Conservation (phyloP, 208 protist species). For the Leishmania aethiopica region DNA sequence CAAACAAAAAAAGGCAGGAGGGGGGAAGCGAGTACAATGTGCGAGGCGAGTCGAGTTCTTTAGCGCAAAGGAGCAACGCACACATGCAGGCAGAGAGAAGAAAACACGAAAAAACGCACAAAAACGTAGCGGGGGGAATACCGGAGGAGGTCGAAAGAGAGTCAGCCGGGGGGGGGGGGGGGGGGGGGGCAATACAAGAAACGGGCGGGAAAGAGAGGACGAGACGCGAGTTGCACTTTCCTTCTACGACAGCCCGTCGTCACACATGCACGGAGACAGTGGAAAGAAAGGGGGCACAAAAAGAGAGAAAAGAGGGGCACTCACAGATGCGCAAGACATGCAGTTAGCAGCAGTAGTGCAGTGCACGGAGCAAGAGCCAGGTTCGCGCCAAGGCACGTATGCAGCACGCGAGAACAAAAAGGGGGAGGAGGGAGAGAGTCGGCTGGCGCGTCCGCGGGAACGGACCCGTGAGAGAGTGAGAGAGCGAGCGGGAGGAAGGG, state of each 20-base stretch:
- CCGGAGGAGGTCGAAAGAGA: not conserved
- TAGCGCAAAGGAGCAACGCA: not conserved
- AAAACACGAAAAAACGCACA: not conserved
- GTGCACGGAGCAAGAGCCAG: not conserved
- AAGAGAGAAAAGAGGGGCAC: not conserved
- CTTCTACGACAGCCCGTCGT: not conserved
- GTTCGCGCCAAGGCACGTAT: not conserved
- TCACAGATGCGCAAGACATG: slow-evolving; percentile 1
- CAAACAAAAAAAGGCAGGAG: not conserved
- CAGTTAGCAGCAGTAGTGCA: not conserved
- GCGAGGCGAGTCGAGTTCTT: not conserved
- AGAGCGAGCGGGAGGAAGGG: not conserved
- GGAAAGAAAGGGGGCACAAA: not conserved
- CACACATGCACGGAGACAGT: not conserved
- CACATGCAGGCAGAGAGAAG: not conserved
- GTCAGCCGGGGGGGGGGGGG: not conserved
- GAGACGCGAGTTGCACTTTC: not conserved
- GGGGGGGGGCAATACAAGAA: not conserved
- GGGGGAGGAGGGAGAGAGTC: not conserved
- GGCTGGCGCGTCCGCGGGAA: not conserved
- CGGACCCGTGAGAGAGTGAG: not conserved
- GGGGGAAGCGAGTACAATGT: not conserved
- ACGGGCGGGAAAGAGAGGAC: slow-evolving; percentile 2
- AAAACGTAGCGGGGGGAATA: not conserved
- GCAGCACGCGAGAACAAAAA: not conserved